Evolutionary conservation across 148 eudicot genomes (phyloP).

Genomic region (Chenopodium suecicum): DNA sequence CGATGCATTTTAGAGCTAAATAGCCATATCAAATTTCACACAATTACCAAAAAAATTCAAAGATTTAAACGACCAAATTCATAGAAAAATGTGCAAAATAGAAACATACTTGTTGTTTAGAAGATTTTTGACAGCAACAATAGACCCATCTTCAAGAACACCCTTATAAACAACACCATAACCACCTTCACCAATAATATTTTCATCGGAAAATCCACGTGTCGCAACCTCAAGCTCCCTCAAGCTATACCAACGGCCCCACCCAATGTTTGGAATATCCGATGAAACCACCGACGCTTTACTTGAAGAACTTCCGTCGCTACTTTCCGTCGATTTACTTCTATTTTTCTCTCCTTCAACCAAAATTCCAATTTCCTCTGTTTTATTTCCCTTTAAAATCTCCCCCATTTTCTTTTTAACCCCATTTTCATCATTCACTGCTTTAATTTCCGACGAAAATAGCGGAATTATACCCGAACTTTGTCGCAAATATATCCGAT

Average conservation of each 20-base stretch:
- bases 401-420: conserved; percentile 32
- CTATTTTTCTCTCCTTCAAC: conserved; percentile 27
- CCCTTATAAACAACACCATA: conserved; percentile 85
- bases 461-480: conserved; percentile 57
- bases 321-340: conserved; percentile 27
- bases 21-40: not conserved
- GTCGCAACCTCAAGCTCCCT: conserved; percentile 80
- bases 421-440: conserved; percentile 29
- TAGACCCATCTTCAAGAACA: conserved; percentile 71
- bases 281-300: conserved; percentile 40
- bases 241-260: conserved; percentile 87
- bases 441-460: conserved; percentile 38
- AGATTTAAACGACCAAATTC: not conserved
- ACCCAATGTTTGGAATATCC: conserved; percentile 53
- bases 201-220: conserved; percentile 55
- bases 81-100: not conserved
- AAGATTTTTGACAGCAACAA: conserved; percentile 83
- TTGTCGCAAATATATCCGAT: conserved; percentile 27
- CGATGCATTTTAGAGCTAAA: no score
- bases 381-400: conserved; percentile 33
- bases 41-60: not conserved
- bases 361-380: conserved; percentile 36
- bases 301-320: conserved; percentile 54
- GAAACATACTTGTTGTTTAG: conserved; percentile 73
- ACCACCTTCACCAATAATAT: conserved; percentile 90